Conservation (phyloP, 495 filamentous ascomycete genomes). For the Penicillium samsonianum region DNA sequence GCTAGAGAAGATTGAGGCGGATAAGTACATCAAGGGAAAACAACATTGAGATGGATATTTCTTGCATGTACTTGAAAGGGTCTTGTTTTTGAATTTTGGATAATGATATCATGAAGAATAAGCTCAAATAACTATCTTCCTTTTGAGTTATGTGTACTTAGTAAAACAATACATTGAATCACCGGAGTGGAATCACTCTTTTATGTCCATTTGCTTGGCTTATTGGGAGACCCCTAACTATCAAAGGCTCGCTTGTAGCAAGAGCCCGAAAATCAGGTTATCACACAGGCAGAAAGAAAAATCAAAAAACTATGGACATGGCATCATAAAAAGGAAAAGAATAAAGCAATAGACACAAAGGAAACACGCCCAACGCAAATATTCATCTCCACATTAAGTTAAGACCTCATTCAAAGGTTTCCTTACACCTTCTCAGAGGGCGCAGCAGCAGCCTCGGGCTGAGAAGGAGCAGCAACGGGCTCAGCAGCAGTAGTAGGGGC, state of each 20-base stretch:
- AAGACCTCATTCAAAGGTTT: not conserved
- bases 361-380: not conserved
- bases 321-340: conserved; percentile 4
- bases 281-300: conserved; percentile 1
- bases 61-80: not conserved
- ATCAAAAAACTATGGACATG: conserved; percentile 12
- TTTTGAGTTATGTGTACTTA: not conserved
- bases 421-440: conserved; percentile 34
- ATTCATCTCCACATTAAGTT: conserved; percentile 7
- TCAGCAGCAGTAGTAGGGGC: conserved; percentile 25
- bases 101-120: conserved; percentile 14
- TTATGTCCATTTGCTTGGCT: not conserved
- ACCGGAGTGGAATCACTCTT: not conserved
- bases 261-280: not conserved
- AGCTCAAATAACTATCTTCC: not conserved
- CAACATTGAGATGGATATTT: conserved; percentile 14
- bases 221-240: not conserved
- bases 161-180: not conserved
- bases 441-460: conserved; percentile 28
- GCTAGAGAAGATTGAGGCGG: conserved; percentile 67
- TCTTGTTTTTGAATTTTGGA: not conserved
- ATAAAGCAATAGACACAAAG: conserved; percentile 4
- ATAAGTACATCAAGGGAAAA: conserved; percentile 58
- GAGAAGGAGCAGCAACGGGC: conserved; percentile 17
- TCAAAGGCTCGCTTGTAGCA: not conserved